These are phyloP conservation scores for Microdochium paspali DNA, from an alignment of 2,329 filamentous ascomycete genomes.

Conservation along the genomic window DNA sequence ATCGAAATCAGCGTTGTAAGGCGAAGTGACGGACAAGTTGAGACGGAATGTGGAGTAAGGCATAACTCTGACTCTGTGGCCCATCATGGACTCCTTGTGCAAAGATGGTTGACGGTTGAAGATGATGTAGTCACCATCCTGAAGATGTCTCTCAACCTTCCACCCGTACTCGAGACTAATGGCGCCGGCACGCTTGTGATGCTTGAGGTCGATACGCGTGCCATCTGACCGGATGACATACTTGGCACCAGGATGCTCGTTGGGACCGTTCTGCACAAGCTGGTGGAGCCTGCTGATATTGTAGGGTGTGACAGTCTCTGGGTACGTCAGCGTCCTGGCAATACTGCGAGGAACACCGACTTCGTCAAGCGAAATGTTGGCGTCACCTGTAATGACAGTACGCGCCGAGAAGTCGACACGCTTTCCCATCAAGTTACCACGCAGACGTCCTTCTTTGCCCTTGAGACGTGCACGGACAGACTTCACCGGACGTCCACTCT, in stretches of 20 bases:
- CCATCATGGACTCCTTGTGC: slow-evolving; percentile 99
- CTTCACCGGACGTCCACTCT: slow-evolving; percentile 93
- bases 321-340: slow-evolving; percentile 87
- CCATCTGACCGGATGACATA: slow-evolving; percentile 93
- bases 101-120: slow-evolving; percentile 99
- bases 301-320: slow-evolving; percentile 94
- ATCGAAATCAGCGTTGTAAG: slow-evolving; percentile 99
- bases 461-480: slow-evolving; percentile 94
- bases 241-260: slow-evolving; percentile 89
- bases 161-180: slow-evolving; percentile 90
- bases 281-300: slow-evolving; percentile 90
- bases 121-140: slow-evolving; percentile 95
- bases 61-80: slow-evolving; percentile 94
- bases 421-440: slow-evolving; percentile 99
- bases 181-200: slow-evolving; percentile 80
- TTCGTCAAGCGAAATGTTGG: slow-evolving; percentile 91
- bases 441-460: slow-evolving; percentile 95
- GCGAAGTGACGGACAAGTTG: slow-evolving; percentile 93
- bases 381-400: slow-evolving; percentile 98
- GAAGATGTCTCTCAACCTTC: slow-evolving; percentile 96
- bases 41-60: slow-evolving; percentile 97
- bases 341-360: slow-evolving; percentile 94
- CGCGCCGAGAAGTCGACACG: slow-evolving; percentile 98
- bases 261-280: slow-evolving; percentile 87
- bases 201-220: slow-evolving; percentile 86